These are phyloP conservation scores for Diaporthe capsici DNA, from an alignment of 2,329 filamentous ascomycete genomes.

Conservation along the genomic window DNA sequence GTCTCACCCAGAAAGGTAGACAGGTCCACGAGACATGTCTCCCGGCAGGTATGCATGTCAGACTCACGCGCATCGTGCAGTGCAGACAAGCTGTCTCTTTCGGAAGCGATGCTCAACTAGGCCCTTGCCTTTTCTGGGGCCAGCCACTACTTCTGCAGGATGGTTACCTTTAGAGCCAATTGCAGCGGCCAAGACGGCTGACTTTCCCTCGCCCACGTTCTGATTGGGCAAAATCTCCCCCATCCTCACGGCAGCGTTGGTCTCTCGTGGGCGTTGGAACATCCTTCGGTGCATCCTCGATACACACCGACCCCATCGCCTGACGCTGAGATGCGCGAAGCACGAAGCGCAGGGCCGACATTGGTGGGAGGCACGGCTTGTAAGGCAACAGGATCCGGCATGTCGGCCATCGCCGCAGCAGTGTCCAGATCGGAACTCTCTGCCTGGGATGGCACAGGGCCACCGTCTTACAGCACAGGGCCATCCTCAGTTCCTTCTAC, in stretches of 20 bases:
- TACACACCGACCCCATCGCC: background rate
- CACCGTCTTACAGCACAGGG: background rate
- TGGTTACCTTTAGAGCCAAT: constrained; percentile 16
- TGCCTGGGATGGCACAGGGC: background rate
- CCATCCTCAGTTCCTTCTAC: constrained; percentile 15
- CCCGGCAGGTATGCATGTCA: constrained; percentile 33
- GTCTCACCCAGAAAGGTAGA: background rate
- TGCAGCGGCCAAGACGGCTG: constrained; percentile 17
- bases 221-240: constrained; percentile 15
- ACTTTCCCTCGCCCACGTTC: background rate
- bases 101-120: background rate
- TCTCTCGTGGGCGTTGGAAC: constrained; percentile 1
- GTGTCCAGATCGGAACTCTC: constrained; percentile 17
- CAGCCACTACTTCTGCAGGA: constrained; percentile 31
- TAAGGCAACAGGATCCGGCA: constrained; percentile 31
- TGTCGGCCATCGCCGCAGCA: constrained; percentile 6
- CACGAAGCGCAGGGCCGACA: constrained; percentile 8
- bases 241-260: constrained; percentile 21
- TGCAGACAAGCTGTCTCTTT: background rate
- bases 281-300: constrained; percentile 15
- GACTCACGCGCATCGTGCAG: constrained; percentile 13
- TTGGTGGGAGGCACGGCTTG: constrained; percentile 8
- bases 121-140: constrained; percentile 8
- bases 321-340: constrained; percentile 5
- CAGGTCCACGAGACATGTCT: constrained; percentile 19